Evolutionary conservation across 352 stramenopile species (phyloP).

Genomic region (Aphanomyces invadans): DNA sequence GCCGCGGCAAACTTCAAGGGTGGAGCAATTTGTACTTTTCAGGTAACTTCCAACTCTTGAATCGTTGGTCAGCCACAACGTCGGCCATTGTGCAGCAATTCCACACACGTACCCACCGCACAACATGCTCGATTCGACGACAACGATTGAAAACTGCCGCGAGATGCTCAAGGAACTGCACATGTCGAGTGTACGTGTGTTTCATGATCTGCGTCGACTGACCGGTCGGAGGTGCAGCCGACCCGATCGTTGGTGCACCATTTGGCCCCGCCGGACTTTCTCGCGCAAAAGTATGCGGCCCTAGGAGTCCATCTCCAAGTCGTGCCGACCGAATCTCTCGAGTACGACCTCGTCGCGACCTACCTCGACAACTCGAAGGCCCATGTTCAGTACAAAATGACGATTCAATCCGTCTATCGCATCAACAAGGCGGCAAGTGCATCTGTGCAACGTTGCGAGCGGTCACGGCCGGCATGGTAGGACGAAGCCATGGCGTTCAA

Average conservation of each 20-base stretch:
- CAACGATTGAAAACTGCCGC: background rate
- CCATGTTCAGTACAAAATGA: constrained; percentile 1
- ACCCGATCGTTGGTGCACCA: too few relatives aligned
- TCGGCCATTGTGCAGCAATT: background rate
- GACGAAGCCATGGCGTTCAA: constrained; percentile 2
- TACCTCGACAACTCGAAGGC: constrained; percentile 23
- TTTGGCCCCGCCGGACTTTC: background rate
- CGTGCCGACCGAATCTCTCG: background rate
- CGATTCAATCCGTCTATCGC: constrained; percentile 1
- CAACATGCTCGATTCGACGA: background rate
- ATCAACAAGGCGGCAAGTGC: constrained; percentile 3
- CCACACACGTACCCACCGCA: background rate
- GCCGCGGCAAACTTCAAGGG: background rate
- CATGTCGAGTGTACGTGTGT: background rate
- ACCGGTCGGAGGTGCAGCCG: background rate
- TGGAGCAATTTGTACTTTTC: background rate
- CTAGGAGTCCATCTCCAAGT: background rate
- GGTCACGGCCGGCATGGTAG: background rate
- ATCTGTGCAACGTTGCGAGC: background rate
- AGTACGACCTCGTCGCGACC: background rate
- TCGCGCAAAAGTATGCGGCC: background rate
- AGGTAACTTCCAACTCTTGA: background rate
- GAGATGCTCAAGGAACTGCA: constrained; percentile 3
- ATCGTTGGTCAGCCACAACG: background rate
- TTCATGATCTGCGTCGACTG: too few relatives aligned